phyloP scores from a whole-genome alignment of 179 eudicot species.

The Kewa caespitosa region DNA sequence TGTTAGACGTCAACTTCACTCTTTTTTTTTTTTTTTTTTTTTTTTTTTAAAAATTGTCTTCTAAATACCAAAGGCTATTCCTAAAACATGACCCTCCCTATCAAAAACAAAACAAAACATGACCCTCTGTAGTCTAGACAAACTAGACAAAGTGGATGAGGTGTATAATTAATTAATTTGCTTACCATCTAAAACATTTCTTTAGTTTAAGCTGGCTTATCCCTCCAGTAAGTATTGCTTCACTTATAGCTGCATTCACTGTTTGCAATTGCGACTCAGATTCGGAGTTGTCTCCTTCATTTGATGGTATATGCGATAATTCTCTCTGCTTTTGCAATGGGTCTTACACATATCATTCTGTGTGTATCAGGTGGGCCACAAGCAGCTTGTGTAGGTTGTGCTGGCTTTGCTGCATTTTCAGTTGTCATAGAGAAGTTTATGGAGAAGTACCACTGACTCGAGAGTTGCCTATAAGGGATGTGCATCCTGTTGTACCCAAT shows the following conservation, averaged over 20 bases:
- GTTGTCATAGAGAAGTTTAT: conserved; percentile 75
- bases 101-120: no score
- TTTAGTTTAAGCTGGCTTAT: not conserved
- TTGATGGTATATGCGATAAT: not conserved
- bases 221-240: not conserved
- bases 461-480: not conserved
- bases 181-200: no score
- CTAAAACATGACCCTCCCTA: not conserved
- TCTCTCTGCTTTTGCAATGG: not conserved
- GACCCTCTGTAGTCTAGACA: no score
- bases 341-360: conserved; percentile 6
- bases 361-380: conserved; percentile 71
- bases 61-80: not conserved
- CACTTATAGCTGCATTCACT: not conserved
- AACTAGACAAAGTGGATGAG: not conserved
- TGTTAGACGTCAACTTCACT: not conserved
- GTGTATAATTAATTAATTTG: no score
- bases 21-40: no score
- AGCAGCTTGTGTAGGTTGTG: conserved; percentile 91
- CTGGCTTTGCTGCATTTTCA: conserved; percentile 94
- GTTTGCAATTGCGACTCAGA: not conserved
- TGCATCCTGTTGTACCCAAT: conserved; percentile 12
- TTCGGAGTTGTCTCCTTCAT: not conserved
- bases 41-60: no score
- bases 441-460: conserved; percentile 59